Evolutionary conservation across 805 yeast genomes (phyloP).

Genomic region (Candida ulmi): DNA sequence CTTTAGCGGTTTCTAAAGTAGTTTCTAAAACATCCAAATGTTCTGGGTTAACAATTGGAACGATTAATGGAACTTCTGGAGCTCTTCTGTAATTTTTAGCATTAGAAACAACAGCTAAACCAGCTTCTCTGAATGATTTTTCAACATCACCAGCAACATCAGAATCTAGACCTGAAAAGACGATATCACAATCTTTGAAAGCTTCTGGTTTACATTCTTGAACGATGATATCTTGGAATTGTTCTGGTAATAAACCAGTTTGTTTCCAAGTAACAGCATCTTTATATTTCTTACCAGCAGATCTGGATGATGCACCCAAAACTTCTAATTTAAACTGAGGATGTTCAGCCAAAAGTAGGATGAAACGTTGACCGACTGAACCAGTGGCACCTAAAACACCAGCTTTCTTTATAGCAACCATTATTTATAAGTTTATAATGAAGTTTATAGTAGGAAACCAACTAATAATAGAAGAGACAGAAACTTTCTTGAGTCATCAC

Average conservation of each 20-base stretch:
- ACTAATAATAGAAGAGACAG: neutral
- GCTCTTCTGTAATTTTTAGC: constrained; percentile 95
- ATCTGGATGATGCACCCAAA: constrained; percentile 88
- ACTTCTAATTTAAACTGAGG: constrained; percentile 84
- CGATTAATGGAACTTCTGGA: constrained; percentile 83
- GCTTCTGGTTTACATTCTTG: constrained; percentile 70
- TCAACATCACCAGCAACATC: constrained; percentile 93
- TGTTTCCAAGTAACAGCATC: constrained; percentile 96
- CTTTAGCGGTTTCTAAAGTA: constrained; percentile 48
- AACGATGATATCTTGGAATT: constrained; percentile 58
- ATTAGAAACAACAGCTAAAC: constrained; percentile 83
- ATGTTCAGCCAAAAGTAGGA: constrained; percentile 74
- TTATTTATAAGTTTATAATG: constrained; percentile 5
- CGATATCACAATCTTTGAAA: constrained; percentile 87
- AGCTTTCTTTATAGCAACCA: constrained; percentile 34
- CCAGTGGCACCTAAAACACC: constrained; percentile 99
- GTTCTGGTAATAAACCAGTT: constrained; percentile 70
- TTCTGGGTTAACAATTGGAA: constrained; percentile 91
- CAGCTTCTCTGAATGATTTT: constrained; percentile 73
- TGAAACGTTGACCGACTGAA: constrained; percentile 94
- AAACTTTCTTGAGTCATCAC: too few species aligned
- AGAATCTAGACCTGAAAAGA: constrained; percentile 91
- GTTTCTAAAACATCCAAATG: constrained; percentile 72
- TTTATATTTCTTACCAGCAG: constrained; percentile 83
- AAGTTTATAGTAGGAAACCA: neutral